Conservation (phyloP, 2,329 filamentous ascomycete genomes). For the Penicillium psychrosexuale region DNA sequence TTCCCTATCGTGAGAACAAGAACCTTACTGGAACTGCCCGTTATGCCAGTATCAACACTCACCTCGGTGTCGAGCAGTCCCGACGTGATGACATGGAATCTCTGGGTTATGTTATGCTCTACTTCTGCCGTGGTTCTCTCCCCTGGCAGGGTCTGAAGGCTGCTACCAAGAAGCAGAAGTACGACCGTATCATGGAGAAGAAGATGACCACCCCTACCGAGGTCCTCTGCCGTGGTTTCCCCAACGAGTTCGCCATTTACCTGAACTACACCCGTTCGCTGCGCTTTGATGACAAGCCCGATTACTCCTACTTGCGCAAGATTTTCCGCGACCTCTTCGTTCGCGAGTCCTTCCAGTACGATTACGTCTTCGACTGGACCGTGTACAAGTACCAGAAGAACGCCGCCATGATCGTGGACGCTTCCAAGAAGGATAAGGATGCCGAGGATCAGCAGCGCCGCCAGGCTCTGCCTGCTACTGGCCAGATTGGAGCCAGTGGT, state of each 20-base stretch:
- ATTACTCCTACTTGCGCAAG: constrained; percentile 99
- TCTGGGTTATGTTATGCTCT: constrained; percentile 98
- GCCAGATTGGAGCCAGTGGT: constrained; percentile 51
- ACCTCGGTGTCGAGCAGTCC: constrained; percentile 97
- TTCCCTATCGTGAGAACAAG: constrained; percentile 99
- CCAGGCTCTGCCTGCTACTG: constrained; percentile 64
- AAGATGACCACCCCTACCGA: constrained; percentile 99
- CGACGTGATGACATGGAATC: constrained; percentile 99
- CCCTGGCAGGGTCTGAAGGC: constrained; percentile 99
- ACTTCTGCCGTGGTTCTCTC: constrained; percentile 98
- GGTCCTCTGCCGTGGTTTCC: constrained; percentile 97
- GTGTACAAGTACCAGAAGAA: constrained; percentile 99
- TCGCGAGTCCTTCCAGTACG: constrained; percentile 98
- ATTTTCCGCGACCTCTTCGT: constrained; percentile 99
- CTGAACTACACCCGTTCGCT: constrained; percentile 98
- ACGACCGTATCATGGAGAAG: constrained; percentile 99
- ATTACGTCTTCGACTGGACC: constrained; percentile 99
- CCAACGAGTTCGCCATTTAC: constrained; percentile 99
- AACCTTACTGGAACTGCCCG: constrained; percentile 98
- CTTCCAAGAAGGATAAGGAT: constrained; percentile 67
- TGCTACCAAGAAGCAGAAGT: constrained; percentile 99
- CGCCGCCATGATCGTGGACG: constrained; percentile 86
- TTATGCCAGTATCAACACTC: constrained; percentile 98
- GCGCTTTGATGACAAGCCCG: constrained; percentile 98
- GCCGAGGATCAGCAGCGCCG: constrained; percentile 73